These are phyloP conservation scores for Dacryopinax spathularia DNA, from an alignment of 768 basidiomycete species.

Conservation along the genomic window DNA sequence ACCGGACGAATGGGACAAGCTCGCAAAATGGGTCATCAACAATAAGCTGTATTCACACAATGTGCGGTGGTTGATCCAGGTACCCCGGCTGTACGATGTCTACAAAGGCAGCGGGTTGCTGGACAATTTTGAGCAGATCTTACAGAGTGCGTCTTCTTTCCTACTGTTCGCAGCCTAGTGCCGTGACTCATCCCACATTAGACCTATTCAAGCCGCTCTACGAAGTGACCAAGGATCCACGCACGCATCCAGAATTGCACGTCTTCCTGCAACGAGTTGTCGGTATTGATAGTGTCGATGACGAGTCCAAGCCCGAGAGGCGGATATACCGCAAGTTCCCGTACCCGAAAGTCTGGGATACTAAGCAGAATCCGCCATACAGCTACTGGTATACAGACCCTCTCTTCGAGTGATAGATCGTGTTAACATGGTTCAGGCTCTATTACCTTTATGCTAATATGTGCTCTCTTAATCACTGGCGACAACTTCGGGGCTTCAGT, in stretches of 20 bases:
- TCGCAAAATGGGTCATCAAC: conserved; percentile 91
- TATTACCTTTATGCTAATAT: conserved; percentile 99
- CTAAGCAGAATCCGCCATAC: conserved; percentile 80
- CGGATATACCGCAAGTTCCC: conserved; percentile 90
- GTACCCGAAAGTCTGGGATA: conserved; percentile 79
- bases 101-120: conserved; percentile 82
- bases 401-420: background rate
- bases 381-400: conserved; percentile 64
- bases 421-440: conserved; percentile 37
- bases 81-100: conserved; percentile 87
- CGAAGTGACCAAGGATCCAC: conserved; percentile 87
- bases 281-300: conserved; percentile 97
- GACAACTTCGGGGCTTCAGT: conserved; percentile 82
- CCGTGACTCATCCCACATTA: conserved; percentile 20
- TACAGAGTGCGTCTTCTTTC: conserved; percentile 49
- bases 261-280: conserved; percentile 88
- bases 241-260: conserved; percentile 83
- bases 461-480: conserved; percentile 87
- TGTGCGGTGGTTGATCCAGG: conserved; percentile 92
- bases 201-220: conserved; percentile 89
- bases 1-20: conserved; percentile 85
- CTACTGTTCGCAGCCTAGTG: background rate
- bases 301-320: conserved; percentile 87
- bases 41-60: conserved; percentile 93
- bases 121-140: conserved; percentile 77